Conservation (phyloP, 495 filamentous ascomycete genomes). For the Oleoguttula mirabilis region DNA sequence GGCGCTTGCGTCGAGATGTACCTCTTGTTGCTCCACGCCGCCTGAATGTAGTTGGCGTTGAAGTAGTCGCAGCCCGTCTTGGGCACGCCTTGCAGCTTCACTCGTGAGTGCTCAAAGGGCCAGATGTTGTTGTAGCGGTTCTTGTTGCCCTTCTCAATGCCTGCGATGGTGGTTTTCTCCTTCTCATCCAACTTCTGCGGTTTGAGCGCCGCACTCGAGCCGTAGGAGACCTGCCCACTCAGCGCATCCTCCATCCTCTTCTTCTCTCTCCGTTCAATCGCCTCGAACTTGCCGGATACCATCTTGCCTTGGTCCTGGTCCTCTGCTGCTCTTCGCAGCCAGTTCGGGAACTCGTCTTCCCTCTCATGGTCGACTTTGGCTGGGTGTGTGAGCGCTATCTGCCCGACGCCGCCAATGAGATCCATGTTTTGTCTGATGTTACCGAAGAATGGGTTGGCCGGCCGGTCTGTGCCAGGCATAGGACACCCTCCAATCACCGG, state of each 20-base stretch:
- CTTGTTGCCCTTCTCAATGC: conserved; percentile 87
- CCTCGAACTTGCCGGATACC: conserved; percentile 72
- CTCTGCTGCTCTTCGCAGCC: conserved; percentile 60
- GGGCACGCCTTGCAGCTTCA: conserved; percentile 58
- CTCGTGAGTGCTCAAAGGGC: conserved; percentile 88
- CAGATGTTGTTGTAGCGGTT: conserved; percentile 97
- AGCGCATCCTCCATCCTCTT: conserved; percentile 86
- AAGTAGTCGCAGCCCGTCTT: conserved; percentile 84
- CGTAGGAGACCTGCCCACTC: conserved; percentile 46
- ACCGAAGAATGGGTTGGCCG: conserved; percentile 80
- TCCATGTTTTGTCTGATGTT: conserved; percentile 98
- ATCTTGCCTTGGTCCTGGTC: conserved; percentile 58
- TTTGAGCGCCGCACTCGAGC: conserved; percentile 26
- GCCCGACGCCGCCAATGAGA: conserved; percentile 82
- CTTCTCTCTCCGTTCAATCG: conserved; percentile 74
- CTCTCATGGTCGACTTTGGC: conserved; percentile 37
- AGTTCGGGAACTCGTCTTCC: conserved; percentile 48
- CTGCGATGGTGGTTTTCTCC: conserved; percentile 53
- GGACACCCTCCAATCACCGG: conserved; percentile 80
- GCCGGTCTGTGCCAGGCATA: conserved; percentile 55
- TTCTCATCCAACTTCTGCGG: conserved; percentile 8
- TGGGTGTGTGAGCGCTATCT: conserved; percentile 67
- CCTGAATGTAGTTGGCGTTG: conserved; percentile 79
- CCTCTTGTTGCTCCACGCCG: conserved; percentile 64
- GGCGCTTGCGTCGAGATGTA: conserved; percentile 97